phyloP scores from a whole-genome alignment of 2,329 filamentous ascomycete species.

The Metarhizium brunneum region DNA sequence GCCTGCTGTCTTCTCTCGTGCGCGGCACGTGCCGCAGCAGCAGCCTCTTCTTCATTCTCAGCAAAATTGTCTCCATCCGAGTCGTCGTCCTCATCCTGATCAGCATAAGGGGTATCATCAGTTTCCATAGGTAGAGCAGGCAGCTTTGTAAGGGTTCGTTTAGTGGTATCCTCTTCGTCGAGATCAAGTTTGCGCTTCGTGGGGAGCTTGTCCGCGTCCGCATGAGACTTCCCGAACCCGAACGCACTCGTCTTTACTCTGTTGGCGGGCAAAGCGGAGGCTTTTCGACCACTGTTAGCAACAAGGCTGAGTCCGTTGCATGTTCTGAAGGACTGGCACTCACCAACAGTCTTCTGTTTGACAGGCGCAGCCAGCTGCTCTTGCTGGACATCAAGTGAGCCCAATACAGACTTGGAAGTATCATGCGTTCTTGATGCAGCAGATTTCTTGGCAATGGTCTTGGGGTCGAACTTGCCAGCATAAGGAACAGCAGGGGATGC shows the following conservation, averaged over 20 bases:
- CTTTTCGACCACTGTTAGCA: conserved; percentile 21
- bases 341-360: conserved; percentile 28
- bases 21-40: conserved; percentile 74
- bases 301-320: not conserved
- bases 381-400: conserved; percentile 33
- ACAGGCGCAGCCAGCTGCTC: conserved; percentile 22
- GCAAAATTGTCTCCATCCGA: conserved; percentile 70
- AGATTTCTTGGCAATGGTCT: conserved; percentile 74
- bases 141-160: conserved; percentile 85
- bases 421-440: conserved; percentile 49
- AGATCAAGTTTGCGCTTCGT: conserved; percentile 72
- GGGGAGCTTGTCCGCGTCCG: conserved; percentile 56
- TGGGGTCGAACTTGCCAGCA: conserved; percentile 76
- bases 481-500: conserved; percentile 50
- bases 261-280: conserved; percentile 54
- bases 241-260: conserved; percentile 74
- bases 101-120: conserved; percentile 50
- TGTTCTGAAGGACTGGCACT: conserved; percentile 9
- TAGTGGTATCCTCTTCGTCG: conserved; percentile 78
- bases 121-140: conserved; percentile 64
- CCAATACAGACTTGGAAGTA: conserved; percentile 39
- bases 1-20: conserved; percentile 65
- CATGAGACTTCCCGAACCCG: conserved; percentile 61
- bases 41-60: conserved; percentile 77
- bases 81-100: conserved; percentile 60